Evolutionary conservation across 495 filamentous ascomycete genomes (phyloP).

Genomic region (Diplogelasinospora grovesii): DNA sequence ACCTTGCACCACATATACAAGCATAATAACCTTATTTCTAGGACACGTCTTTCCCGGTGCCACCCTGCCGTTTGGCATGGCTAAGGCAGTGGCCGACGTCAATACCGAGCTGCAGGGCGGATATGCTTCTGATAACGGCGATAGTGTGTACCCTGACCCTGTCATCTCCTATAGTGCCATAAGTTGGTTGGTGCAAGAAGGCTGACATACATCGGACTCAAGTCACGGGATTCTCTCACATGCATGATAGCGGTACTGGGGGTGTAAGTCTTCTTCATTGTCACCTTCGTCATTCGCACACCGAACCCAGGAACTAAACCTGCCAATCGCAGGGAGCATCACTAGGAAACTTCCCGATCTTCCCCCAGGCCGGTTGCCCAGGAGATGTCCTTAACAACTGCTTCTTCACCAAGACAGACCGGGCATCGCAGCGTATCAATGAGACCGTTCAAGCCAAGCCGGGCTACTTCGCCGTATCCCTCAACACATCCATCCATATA

Average conservation of each 20-base stretch:
- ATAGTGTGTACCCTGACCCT: too few species aligned
- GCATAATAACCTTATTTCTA: too few species aligned
- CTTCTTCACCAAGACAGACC: slow-evolving; percentile 44
- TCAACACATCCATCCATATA: slow-evolving; percentile 54
- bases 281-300: too few species aligned
- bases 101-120: slow-evolving; percentile 44
- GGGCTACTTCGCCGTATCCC: slow-evolving; percentile 60
- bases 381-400: slow-evolving; percentile 58
- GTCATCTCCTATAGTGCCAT: too few species aligned
- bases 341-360: slow-evolving; percentile 70
- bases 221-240: slow-evolving; percentile 51
- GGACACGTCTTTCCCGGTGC: slow-evolving; percentile 74
- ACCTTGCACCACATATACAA: too few species aligned
- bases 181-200: slow-evolving; percentile 65
- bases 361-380: slow-evolving; percentile 59
- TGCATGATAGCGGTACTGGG: slow-evolving; percentile 59
- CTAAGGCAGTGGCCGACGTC: slow-evolving; percentile 61
- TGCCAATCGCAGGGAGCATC: too few species aligned
- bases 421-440: slow-evolving; percentile 41
- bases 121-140: too few species aligned
- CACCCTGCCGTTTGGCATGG: slow-evolving; percentile 70
- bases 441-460: slow-evolving; percentile 51
- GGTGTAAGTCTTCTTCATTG: too few species aligned
- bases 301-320: too few species aligned
- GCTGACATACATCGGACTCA: slow-evolving; percentile 48